A percentile compares a stretch with the other conserved stretches of the same genome.
These are phyloP conservation scores for Sugiyamaella smithiae DNA, from an alignment of 805 yeast genomes.

Conservation along the genomic window DNA sequence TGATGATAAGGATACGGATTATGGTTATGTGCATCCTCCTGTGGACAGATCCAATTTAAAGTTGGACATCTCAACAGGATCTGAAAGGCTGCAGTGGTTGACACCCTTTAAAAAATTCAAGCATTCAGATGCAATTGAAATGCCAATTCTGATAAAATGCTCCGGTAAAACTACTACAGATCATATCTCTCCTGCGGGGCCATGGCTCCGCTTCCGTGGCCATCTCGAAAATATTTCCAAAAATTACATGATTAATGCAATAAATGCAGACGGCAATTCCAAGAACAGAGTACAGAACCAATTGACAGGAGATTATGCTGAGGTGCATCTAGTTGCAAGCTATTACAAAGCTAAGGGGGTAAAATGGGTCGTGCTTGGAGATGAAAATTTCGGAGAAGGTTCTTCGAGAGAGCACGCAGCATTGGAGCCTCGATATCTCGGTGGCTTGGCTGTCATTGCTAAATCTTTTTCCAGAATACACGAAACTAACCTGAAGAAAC, in stretches of 20 bases:
- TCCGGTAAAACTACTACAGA: slow-evolving; percentile 98
- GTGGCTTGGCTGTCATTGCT: slow-evolving; percentile 96
- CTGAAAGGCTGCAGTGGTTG: slow-evolving; percentile 93
- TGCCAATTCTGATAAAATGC: slow-evolving; percentile 95
- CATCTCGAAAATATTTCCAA: slow-evolving; percentile 97
- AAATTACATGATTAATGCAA: slow-evolving; percentile 99
- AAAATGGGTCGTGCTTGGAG: slow-evolving; percentile 52
- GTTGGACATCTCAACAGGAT: slow-evolving; percentile 79
- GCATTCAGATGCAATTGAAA: slow-evolving; percentile 82
- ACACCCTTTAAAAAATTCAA: slow-evolving; percentile 95
- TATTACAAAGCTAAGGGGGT: slow-evolving; percentile 22
- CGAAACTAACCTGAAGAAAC: slow-evolving; percentile 99
- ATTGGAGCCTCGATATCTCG: slow-evolving; percentile 97
- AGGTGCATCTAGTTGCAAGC: slow-evolving; percentile 95
- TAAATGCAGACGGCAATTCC: slow-evolving; percentile 91
- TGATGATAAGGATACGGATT: too few relatives aligned
- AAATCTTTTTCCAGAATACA: slow-evolving; percentile 98
- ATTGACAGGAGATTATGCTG: slow-evolving; percentile 85
- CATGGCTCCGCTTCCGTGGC: slow-evolving; percentile 99
- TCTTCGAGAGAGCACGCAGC: slow-evolving; percentile 99
- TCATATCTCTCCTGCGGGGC: slow-evolving; percentile 99
- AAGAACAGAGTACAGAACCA: slow-evolving; percentile 87
- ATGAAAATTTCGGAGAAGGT: slow-evolving; percentile 99
- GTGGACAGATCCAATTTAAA: slow-evolving; percentile 68
- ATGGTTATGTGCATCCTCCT: slow-evolving; percentile 98